phyloP scores from a whole-genome alignment of 2,329 filamentous ascomycete species.

The Paecilomyces sp. region DNA sequence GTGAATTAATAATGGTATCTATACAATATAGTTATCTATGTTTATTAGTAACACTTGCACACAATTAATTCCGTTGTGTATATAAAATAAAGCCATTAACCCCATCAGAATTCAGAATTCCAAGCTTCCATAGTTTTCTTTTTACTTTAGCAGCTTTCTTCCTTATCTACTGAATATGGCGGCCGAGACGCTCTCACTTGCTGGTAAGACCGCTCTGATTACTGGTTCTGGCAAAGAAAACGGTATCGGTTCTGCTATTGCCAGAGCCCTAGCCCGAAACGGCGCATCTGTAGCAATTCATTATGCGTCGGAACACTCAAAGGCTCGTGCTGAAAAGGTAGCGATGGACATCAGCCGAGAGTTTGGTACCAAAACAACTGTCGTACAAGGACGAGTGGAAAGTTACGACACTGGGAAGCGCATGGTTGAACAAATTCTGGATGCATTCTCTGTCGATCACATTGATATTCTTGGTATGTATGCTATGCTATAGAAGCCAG shows the following conservation, averaged over 20 bases:
- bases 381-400: slow-evolving; percentile 14
- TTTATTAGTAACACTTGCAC: too few species aligned
- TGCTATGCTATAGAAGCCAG: neutral
- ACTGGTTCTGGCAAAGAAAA: slow-evolving; percentile 29
- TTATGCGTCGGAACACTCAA: slow-evolving; percentile 16
- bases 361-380: slow-evolving; percentile 9
- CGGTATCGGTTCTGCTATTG: slow-evolving; percentile 29
- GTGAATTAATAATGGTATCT: too few species aligned
- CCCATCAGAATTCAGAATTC: too few species aligned
- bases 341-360: slow-evolving; percentile 8
- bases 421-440: slow-evolving; percentile 8
- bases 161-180: neutral
- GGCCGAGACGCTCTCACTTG: slow-evolving; percentile 20
- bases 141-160: too few species aligned
- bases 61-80: too few species aligned
- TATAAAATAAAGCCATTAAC: too few species aligned
- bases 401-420: slow-evolving; percentile 8
- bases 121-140: too few species aligned
- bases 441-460: slow-evolving; percentile 7
- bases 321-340: slow-evolving; percentile 10
- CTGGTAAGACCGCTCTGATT: slow-evolving; percentile 29
- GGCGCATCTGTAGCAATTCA: slow-evolving; percentile 19
- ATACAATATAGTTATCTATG: too few species aligned
- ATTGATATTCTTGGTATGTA: slow-evolving; percentile 17
- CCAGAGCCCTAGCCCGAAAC: slow-evolving; percentile 19